These are phyloP conservation scores for Paramarasmius palmivorus DNA, from an alignment of 1,284 basidiomycete genomes.

Conservation along the genomic window DNA sequence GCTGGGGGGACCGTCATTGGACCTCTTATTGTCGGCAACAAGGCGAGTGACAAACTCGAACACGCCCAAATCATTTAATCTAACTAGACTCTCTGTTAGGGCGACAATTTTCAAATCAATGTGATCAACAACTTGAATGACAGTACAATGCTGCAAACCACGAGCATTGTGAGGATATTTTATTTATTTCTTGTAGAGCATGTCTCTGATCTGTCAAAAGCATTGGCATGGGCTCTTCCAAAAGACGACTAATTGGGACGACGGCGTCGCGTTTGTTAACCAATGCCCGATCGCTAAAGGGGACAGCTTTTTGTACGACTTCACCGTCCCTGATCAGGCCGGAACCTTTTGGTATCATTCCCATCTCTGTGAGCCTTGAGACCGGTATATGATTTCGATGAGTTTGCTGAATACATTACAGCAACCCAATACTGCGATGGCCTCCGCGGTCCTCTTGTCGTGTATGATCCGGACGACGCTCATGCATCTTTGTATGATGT, in stretches of 20 bases:
- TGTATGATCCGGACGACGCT: constrained; percentile 49
- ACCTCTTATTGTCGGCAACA: constrained; percentile 20
- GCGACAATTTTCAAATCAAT: constrained; percentile 24
- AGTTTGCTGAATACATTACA: constrained; percentile 3
- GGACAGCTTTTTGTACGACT: constrained; percentile 34
- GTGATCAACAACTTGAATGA: too few species aligned
- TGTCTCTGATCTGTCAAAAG: constrained; percentile 22
- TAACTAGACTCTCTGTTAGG: constrained; percentile 5
- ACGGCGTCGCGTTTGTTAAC: constrained; percentile 33
- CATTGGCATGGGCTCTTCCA: constrained; percentile 48
- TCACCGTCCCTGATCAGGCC: constrained; percentile 31
- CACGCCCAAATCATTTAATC: too few species aligned
- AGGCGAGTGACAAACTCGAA: constrained; percentile 9
- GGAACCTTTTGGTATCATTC: constrained; percentile 49
- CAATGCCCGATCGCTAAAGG: constrained; percentile 42
- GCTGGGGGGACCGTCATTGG: constrained; percentile 13
- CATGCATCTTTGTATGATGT: constrained; percentile 40
- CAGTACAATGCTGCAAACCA: constrained; percentile 20
- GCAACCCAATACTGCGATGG: constrained; percentile 42
- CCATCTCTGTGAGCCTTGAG: constrained; percentile 33
- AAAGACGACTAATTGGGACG: constrained; percentile 37
- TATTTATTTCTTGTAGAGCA: background rate
- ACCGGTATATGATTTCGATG: background rate
- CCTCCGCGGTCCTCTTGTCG: constrained; percentile 44
- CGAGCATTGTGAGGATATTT: background rate